Base-by-base conservation (phyloP, 768 basidiomycete genomes). In the Cyathus striatus region DNA sequence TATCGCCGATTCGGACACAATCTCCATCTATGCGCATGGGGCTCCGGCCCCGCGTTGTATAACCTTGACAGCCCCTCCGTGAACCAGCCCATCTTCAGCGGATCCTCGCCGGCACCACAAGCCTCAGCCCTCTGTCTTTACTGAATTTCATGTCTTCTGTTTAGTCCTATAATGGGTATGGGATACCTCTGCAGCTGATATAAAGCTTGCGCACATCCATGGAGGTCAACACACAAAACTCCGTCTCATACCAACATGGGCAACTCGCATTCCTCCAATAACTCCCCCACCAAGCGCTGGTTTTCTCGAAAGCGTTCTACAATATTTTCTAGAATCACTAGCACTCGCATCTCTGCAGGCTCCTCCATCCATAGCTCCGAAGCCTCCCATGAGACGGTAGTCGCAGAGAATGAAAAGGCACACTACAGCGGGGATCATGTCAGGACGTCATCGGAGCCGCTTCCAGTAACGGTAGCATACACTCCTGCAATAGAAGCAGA, bases 381-480 rank as follows among this genome's bases (percentile, higher is more conserved):
- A 12, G 57, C 60, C 1, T 67, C 70, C n/a, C 60, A 67, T 40
- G 73, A 73, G 13, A 64, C 66, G 25, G 55, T 65, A n/a, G 60
- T 52, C 21, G 51, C 64, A 49, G 61, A 59, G 38, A 49, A 60
- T 38, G 60, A 65, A 46, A 64, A 63, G 43, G 42, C 49, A 32
- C 39, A 23, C 7, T 41, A 45, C 23, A 50, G 53, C 20, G 59
- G 60, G 17, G 49, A 59, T 26, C 57, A 52, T 38, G 46, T 9
- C 24, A 55, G 51, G 48, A 49, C 53, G n/a, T 27, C 48, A n/a
- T n/a, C n/a, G n/a, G n/a, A n/a, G n/a, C n/a, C n/a, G n/a, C n/a
- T 40, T 40, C 38, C n/a, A n/a, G n/a, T 23, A 23, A 40, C 9
- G 22, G 54, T 60, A 39, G 49, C 61, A 42, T 56, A 62, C 53